Evolutionary conservation across 2,329 filamentous ascomycete species (phyloP), one percentile per base, ranked within the genome.

Genomic region (Fusarium tjaetaba): DNA sequence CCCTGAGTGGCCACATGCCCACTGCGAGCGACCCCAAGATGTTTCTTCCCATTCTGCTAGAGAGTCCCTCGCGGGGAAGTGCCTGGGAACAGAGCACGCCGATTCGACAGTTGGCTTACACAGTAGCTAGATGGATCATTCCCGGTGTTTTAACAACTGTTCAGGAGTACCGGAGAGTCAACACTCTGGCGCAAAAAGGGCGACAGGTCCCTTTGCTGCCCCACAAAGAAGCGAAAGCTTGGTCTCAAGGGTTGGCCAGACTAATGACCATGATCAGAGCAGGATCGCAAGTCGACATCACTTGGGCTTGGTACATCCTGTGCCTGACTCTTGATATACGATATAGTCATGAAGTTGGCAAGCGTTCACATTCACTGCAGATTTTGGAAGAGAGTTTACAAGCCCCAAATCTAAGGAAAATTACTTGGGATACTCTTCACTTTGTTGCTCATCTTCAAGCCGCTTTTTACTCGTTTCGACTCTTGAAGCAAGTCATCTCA

Each of bases 11-110:
- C 36, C 49, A 53, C 24, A 64, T 63, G 5, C 70, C 80, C 5
- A 65, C 72, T 2, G 76, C 82, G 2, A 22, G 43, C 26, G 39
- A 73, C 10, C 26, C 56, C 18, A 81, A 86, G 45, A 85, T 94
- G 18, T 95, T 92, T 78, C 85, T 95, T 2, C 91, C 92, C 0
- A 85, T 91, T 28, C 80, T 94, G 1, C 82, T 90, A 15, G 90
- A 92, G 71, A 87, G 86, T 64, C 86, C 87, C 24, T 77, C 80
- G n/a, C 85, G 86, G 36, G 85, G 85, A 48, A 90, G 86, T 74
- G 87, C 88, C 22, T 91, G 90, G 89, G 84, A 86, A 60, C 82
- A 86, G 65, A 88, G 88, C 61, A 84, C 82, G 32, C 62, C 78
- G 13, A 82, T 89, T 38, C 84, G 90, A 20, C 83, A 83, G 52